Conservation (phyloP, 306 rosid species). For the Begonia fuchsioides region DNA sequence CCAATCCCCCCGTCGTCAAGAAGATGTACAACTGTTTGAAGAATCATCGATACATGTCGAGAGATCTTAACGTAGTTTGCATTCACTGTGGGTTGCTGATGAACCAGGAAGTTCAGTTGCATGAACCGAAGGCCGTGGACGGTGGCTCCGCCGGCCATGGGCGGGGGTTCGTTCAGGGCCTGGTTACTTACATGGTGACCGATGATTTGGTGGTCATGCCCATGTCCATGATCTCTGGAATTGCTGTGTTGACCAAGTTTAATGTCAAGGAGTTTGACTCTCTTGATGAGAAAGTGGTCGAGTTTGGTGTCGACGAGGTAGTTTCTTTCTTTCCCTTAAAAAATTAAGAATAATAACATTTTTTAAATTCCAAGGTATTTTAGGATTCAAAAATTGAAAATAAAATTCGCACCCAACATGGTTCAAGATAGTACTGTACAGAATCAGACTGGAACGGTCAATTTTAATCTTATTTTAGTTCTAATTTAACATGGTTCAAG, state of each 20-base stretch:
- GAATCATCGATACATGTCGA: not conserved
- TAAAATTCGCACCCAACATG: too few relatives aligned
- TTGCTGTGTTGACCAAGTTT: slow-evolving; percentile 14
- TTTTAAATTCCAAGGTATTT: too few relatives aligned
- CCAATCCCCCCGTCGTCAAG: not conserved
- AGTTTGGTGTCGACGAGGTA: slow-evolving; percentile 19
- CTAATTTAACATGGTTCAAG: too few relatives aligned
- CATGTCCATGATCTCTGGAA: slow-evolving; percentile 3
- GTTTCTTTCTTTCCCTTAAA: not conserved
- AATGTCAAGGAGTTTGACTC: slow-evolving; percentile 11
- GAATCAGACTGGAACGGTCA: too few relatives aligned
- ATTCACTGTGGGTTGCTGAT: fast-evolving
- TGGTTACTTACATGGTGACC: slow-evolving; percentile 25
- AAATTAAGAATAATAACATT: too few relatives aligned
- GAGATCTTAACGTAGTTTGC: not conserved
- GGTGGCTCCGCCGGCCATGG: not conserved
- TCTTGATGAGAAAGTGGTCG: not conserved
- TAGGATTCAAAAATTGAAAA: too few relatives aligned
- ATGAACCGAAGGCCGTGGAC: not conserved
- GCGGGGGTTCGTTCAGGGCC: slow-evolving; percentile 19
- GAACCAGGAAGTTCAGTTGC: not conserved
- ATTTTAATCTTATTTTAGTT: too few relatives aligned
- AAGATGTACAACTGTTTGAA: not conserved
- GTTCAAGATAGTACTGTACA: too few relatives aligned
- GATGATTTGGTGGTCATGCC: slow-evolving; percentile 20